phyloP scores from a whole-genome alignment of 1,284 basidiomycete genomes.

The Sporisorium reilianum region DNA sequence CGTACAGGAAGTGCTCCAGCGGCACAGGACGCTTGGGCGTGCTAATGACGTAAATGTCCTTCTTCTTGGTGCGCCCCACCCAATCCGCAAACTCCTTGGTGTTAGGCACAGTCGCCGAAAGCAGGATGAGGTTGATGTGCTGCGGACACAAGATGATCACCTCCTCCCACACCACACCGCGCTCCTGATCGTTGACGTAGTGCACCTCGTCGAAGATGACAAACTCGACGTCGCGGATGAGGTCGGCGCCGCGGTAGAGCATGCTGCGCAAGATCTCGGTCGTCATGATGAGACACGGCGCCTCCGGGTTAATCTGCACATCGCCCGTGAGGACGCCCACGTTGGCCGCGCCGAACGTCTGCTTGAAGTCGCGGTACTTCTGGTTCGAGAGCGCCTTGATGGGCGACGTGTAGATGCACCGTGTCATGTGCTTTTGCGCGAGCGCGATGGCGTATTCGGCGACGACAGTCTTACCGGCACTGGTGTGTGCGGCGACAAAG shows the following conservation, averaged over 20 bases:
- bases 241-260: conserved; percentile 83
- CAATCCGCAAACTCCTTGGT: conserved; percentile 98
- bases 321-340: conserved; percentile 98
- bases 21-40: conserved; percentile 96
- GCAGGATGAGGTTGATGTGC: conserved; percentile 74
- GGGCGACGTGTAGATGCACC: conserved; percentile 97
- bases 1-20: conserved; percentile 95
- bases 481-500: conserved; percentile 98
- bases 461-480: conserved; percentile 99
- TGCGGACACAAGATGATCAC: conserved; percentile 81
- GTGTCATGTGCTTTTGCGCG: conserved; percentile 97
- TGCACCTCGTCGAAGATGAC: conserved; percentile 99
- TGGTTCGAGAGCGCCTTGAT: conserved; percentile 99
- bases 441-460: conserved; percentile 98
- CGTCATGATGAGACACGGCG: conserved; percentile 86
- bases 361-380: conserved; percentile 98
- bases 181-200: conserved; percentile 99
- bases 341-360: conserved; percentile 89
- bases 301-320: conserved; percentile 99
- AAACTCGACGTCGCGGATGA: conserved; percentile 98
- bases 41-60: conserved; percentile 98
- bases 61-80: conserved; percentile 99
- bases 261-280: conserved; percentile 99
- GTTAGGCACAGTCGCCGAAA: conserved; percentile 98
- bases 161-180: conserved; percentile 99